A percentile compares a stretch with the other conserved stretches of the same genome.
Evolutionary conservation across 1,139 yeast species (phyloP).

Genomic region (Blastobotrys indianensis): DNA sequence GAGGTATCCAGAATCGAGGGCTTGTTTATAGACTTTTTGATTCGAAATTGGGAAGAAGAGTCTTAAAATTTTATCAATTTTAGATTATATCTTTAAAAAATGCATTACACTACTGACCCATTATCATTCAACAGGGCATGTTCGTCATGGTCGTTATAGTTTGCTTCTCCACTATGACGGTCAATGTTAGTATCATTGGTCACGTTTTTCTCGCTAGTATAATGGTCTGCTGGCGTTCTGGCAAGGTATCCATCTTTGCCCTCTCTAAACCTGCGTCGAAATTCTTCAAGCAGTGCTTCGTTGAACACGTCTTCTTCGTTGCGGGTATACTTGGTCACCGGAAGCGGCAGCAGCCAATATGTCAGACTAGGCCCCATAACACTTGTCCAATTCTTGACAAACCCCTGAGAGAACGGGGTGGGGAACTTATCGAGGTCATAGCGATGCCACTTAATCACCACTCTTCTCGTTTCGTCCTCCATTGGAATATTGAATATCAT

Average conservation of each 20-base stretch:
- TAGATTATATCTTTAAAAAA: too few relatives aligned
- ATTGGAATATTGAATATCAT: conserved; percentile 28
- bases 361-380: conserved; percentile 33
- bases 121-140: too few relatives aligned
- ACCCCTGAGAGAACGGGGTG: conserved; percentile 32
- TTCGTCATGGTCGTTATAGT: too few relatives aligned
- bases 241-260: conserved; percentile 23
- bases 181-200: too few relatives aligned
- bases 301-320: conserved; percentile 19
- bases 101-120: too few relatives aligned
- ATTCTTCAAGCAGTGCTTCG: conserved; percentile 18
- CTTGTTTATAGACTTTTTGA: conserved; percentile 68
- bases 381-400: conserved; percentile 27
- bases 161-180: too few relatives aligned
- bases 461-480: conserved; percentile 24
- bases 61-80: neutral
- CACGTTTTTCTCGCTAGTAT: too few relatives aligned
- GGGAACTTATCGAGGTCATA: conserved; percentile 19
- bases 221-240: too few relatives aligned
- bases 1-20: conserved; percentile 62
- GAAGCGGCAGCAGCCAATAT: conserved; percentile 36
- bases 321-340: conserved; percentile 10
- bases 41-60: conserved; percentile 38
- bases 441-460: conserved; percentile 21
- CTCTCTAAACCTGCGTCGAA: conserved; percentile 21